Evolutionary conservation across 805 yeast genomes (phyloP).

Genomic region (Metschnikowia rubicola): DNA sequence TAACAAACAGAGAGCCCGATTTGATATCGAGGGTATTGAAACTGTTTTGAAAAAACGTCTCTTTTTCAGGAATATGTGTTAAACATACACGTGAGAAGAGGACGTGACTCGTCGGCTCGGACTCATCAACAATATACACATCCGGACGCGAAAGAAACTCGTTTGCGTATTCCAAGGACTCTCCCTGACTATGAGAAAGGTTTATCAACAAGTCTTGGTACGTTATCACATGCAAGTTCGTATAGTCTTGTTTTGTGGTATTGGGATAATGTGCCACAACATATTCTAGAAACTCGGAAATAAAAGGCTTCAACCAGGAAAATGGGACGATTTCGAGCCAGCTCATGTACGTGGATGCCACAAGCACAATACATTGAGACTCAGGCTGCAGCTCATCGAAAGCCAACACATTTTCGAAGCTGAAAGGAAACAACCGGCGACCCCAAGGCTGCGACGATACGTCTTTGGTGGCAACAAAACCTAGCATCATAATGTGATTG

Average conservation of each 20-base stretch:
- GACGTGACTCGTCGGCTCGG: neutral
- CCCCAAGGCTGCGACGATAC: conserved; percentile 5
- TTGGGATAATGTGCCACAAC: neutral
- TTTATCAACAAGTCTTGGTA: neutral
- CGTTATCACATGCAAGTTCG: neutral
- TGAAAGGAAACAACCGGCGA: neutral
- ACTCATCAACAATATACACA: neutral
- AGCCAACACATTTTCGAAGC: neutral
- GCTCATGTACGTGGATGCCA: neutral
- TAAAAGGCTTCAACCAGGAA: conserved; percentile 3
- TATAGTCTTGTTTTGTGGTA: neutral
- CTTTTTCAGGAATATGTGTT: conserved; percentile 4
- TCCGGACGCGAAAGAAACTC: conserved; percentile 2
- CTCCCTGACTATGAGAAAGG: neutral
- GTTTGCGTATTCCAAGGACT: neutral
- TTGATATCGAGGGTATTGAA: neutral
- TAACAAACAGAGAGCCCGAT: neutral
- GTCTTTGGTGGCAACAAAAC: neutral
- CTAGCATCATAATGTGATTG: neutral
- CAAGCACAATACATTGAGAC: neutral
- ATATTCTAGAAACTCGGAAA: conserved; percentile 1
- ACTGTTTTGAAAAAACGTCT: neutral
- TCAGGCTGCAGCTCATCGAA: neutral
- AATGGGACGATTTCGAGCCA: conserved; percentile 5
- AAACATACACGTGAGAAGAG: neutral